Evolutionary conservation across 345 rosid species (phyloP).

Genomic region (Corchorus capsularis): DNA sequence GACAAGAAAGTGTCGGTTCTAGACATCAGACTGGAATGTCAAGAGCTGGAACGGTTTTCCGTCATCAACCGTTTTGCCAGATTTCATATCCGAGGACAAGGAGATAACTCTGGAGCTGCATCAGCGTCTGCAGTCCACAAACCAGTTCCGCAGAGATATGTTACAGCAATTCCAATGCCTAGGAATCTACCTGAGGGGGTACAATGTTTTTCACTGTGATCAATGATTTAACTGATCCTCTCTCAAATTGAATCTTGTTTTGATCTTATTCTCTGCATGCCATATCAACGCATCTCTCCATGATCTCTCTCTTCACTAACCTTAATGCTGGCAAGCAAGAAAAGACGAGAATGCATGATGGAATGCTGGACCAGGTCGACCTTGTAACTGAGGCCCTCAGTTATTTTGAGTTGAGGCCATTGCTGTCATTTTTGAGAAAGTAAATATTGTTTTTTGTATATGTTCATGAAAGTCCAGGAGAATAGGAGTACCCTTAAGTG

Average conservation of each 20-base stretch:
- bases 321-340: conserved; percentile 23
- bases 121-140: conserved; percentile 33
- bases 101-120: conserved; percentile 39
- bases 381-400: conserved; percentile 25
- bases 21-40: conserved; percentile 67
- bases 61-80: conserved; percentile 88
- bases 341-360: conserved; percentile 26
- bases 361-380: conserved; percentile 27
- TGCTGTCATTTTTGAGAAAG: conserved; percentile 40
- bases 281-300: conserved; percentile 14
- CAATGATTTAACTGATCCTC: conserved; percentile 24
- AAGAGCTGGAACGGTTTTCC: conserved; percentile 71
- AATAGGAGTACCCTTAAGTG: conserved; percentile 29
- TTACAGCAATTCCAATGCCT: conserved; percentile 61
- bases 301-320: conserved; percentile 23
- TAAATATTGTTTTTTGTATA: conserved; percentile 46
- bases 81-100: conserved; percentile 67
- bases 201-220: conserved; percentile 75
- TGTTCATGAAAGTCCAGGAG: conserved; percentile 41
- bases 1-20: conserved; percentile 47
- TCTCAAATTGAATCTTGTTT: conserved; percentile 26
- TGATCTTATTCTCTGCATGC: conserved; percentile 26
- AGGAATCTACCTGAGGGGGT: conserved; percentile 63
- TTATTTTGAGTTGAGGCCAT: conserved; percentile 26
- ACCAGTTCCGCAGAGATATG: conserved; percentile 64